Evolutionary conservation across 169 alveolate genomes (phyloP).

Genomic region (Babesia ovis): DNA sequence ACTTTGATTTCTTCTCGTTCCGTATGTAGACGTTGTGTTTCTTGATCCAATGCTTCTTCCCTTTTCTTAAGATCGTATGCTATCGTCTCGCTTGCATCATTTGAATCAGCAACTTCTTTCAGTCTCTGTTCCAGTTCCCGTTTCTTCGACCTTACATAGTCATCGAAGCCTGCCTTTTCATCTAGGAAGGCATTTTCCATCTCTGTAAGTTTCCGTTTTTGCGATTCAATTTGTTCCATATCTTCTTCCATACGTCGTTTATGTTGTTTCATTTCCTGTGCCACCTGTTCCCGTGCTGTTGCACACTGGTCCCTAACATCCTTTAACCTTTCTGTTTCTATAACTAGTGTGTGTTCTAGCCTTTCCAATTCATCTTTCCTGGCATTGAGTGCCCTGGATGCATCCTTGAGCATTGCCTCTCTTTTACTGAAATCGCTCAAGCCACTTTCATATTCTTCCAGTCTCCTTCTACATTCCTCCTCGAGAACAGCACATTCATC

Average conservation of each 20-base stretch:
- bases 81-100: conserved; percentile 35
- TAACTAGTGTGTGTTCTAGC: conserved; percentile 41
- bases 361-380: conserved; percentile 59
- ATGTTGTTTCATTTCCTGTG: conserved; percentile 48
- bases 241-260: conserved; percentile 37
- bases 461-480: conserved; percentile 49
- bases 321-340: conserved; percentile 52
- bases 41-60: conserved; percentile 42
- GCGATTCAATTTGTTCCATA: conserved; percentile 38
- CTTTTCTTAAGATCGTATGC: conserved; percentile 53
- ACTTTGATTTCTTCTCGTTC: conserved; percentile 39
- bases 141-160: conserved; percentile 17
- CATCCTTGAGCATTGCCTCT: conserved; percentile 55
- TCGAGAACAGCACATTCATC: conserved; percentile 51
- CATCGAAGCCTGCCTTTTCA: conserved; percentile 46
- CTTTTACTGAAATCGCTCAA: conserved; percentile 31
- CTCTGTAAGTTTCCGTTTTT: conserved; percentile 31
- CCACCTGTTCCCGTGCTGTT: conserved; percentile 35
- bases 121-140: conserved; percentile 39
- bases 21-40: conserved; percentile 13
- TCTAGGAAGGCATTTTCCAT: conserved; percentile 37
- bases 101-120: conserved; percentile 49
- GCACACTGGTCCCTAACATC: conserved; percentile 41
- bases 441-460: conserved; percentile 57
- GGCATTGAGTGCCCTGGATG: conserved; percentile 33